Conservation (phyloP, 768 basidiomycete species). For the Aureoboletus auriporus region DNA sequence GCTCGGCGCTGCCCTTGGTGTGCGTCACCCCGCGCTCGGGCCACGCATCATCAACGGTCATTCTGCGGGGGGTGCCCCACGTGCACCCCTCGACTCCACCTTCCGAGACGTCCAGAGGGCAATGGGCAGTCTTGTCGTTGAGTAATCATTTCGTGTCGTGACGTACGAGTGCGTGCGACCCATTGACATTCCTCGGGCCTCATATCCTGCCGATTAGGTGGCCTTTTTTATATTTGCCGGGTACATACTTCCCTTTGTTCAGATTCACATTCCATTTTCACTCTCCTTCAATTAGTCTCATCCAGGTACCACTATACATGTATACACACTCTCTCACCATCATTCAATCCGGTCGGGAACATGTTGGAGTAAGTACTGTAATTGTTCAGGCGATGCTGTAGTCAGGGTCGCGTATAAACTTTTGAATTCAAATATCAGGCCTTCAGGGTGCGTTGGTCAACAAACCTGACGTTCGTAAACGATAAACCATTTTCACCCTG, state of each 20-base stretch:
- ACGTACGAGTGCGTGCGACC: constrained; percentile 17
- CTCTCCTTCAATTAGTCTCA: constrained; percentile 26
- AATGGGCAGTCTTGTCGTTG: constrained; percentile 73
- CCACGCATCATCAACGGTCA: constrained; percentile 50
- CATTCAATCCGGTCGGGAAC: constrained; percentile 5
- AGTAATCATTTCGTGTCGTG: constrained; percentile 40
- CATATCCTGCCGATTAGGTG: constrained; percentile 9
- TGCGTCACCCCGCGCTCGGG: constrained; percentile 72
- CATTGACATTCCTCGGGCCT: constrained; percentile 18
- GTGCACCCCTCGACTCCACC: constrained; percentile 48
- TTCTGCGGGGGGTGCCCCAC: constrained; percentile 32
- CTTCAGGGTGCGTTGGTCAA: constrained; percentile 15
- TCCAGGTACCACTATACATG: constrained; percentile 23
- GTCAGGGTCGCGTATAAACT: constrained; percentile 8
- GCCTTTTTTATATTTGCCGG: constrained; percentile 16
- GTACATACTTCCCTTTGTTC: constrained; percentile 5
- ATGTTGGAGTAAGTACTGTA: not conserved
- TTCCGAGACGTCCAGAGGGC: constrained; percentile 71
- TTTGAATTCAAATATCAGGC: constrained; percentile 8
- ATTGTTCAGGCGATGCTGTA: constrained; percentile 1
- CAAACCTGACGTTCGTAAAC: constrained; percentile 8
- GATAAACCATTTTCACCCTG: not conserved
- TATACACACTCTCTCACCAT: constrained; percentile 16
- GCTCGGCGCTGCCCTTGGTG: constrained; percentile 81
- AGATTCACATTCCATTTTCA: constrained; percentile 16